Evolutionary conservation across 306 rosid species (phyloP), one percentile per base, ranked within the genome.

Genomic region (Medicago arabica): DNA sequence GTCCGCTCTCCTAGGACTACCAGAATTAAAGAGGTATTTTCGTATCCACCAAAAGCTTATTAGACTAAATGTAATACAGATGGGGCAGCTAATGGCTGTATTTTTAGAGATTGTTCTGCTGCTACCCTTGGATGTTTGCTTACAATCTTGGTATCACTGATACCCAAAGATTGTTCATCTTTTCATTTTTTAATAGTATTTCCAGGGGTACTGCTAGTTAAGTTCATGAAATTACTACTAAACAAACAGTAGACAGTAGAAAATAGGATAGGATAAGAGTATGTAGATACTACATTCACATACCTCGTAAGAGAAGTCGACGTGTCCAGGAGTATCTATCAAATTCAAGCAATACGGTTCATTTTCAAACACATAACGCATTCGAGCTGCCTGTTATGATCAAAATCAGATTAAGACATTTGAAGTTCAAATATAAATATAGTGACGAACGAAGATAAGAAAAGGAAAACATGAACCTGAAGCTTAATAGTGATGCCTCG

Each of bases 301-400:
- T 85, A 91, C 97, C 92, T 94, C 98, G 19, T 94, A 94, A 11
- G 97, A 91, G 83, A 94, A 94, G 83, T 94, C 98, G 1, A 94
- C 98, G 54, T 94, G 98, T 16, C 98, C 98, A 0, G 98, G 98
- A n/a, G 98, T 94, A 72, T 94, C 98, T 38, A 94, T 94, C 31
- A 94, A 74, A 83, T 94, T 94, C 51, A 94, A 80, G 84, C 98
- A 94, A 80, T 85, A 94, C 2, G 97, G 83, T 71, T 86, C 77
- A 40, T 78, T 81, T 78, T 86, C 81, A 78, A 66, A 65, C 71
- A 78, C 47, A 72, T 92, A 92, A 0, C 98, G 91, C 98, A 94
- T 91, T 47, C 98, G 89, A 67, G 98, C 97, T 38, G 97, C 97
- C 95, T 91, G 89, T 78, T 82, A 80, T 44, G 69, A 67, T 73